Evolutionary conservation across 108 stramenopile species (phyloP).

Genomic region (Nitzschia putrida): DNA sequence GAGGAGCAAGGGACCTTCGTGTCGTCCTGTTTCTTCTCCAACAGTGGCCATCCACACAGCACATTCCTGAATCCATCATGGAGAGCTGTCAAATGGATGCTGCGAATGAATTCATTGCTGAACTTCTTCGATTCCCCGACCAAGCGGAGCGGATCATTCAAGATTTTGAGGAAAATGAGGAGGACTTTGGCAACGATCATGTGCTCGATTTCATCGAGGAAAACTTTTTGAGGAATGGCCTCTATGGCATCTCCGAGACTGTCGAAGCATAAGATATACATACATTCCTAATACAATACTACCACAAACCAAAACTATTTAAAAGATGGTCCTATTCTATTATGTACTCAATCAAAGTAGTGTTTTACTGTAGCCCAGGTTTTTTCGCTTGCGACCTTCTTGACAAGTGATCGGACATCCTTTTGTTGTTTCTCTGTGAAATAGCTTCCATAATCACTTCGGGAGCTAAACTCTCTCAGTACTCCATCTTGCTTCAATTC

Average conservation of each 20-base stretch:
- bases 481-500: constrained; percentile 34
- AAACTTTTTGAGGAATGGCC: not conserved
- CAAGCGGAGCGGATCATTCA: constrained; percentile 20
- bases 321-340: not conserved
- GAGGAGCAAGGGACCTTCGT: constrained; percentile 17
- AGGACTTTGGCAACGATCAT: not conserved
- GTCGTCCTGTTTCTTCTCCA: constrained; percentile 14
- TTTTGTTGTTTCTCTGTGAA: constrained; percentile 22
- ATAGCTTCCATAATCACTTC: constrained; percentile 25
- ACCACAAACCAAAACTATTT: not conserved
- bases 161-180: constrained; percentile 2
- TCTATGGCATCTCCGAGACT: constrained; percentile 4
- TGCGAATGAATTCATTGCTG: constrained; percentile 8
- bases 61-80: constrained; percentile 1
- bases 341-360: constrained; percentile 27
- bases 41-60: constrained; percentile 12
- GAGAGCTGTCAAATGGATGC: constrained; percentile 19
- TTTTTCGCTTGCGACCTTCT: constrained; percentile 19
- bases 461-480: constrained; percentile 23
- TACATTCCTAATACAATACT: not conserved
- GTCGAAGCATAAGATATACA: not conserved
- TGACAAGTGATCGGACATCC: constrained; percentile 15
- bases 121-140: constrained; percentile 1
- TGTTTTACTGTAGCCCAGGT: constrained; percentile 41
- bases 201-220: constrained; percentile 1